phyloP scores from a whole-genome alignment of 257 asterid genomes.

The Ophiorrhiza pumila region DNA sequence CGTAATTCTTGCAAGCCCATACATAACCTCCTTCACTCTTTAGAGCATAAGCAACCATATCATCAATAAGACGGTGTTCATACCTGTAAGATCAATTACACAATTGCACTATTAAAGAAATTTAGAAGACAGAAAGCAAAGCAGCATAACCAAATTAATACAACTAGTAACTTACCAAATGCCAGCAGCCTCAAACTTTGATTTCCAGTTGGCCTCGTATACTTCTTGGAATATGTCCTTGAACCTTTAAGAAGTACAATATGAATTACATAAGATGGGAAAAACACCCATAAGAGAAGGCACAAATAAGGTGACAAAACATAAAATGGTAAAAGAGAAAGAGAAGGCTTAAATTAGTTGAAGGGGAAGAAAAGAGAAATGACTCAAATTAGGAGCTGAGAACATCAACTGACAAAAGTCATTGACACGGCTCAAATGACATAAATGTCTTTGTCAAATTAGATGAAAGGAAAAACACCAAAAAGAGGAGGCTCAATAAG shows the following conservation, averaged over 20 bases:
- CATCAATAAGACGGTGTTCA: constrained; percentile 98
- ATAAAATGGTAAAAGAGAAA: neutral
- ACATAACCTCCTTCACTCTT: constrained; percentile 99
- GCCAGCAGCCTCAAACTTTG: constrained; percentile 82
- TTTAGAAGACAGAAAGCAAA: constrained; percentile 6
- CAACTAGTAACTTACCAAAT: constrained; percentile 59
- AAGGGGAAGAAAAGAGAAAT: neutral
- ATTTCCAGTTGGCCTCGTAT: constrained; percentile 77
- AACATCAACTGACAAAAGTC: neutral
- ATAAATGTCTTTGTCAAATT: too few relatives aligned
- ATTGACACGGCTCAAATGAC: neutral
- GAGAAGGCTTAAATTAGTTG: neutral
- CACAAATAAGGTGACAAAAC: neutral
- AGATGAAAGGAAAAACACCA: neutral
- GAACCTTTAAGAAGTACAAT: constrained; percentile 51
- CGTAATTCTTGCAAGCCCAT: constrained; percentile 99
- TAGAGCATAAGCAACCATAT: constrained; percentile 98
- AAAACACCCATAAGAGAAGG: constrained; percentile 1
- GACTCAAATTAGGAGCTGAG: neutral
- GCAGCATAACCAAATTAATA: neutral
- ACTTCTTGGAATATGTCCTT: constrained; percentile 98
- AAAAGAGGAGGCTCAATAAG: too few relatives aligned
- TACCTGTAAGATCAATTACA: constrained; percentile 48
- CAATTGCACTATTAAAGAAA: constrained; percentile 1
- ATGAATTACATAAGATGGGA: constrained; percentile 12